phyloP scores from a whole-genome alignment of 2,329 filamentous ascomycete genomes.

The Emergomyces pasteurianus region DNA sequence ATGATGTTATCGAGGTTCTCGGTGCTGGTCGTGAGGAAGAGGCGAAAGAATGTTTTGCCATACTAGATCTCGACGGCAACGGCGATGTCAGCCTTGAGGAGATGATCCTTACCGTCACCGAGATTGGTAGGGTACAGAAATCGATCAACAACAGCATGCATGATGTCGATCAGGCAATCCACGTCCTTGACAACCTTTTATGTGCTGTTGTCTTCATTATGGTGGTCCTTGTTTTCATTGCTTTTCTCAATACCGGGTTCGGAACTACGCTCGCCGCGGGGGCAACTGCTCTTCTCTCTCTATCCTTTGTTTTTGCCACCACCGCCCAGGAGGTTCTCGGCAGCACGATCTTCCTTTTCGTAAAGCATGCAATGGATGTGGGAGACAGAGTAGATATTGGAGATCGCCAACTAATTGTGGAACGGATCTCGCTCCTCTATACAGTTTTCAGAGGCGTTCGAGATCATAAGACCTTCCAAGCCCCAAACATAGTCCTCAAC shows the following conservation, averaged over 20 bases:
- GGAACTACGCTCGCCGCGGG: slow-evolving; percentile 77
- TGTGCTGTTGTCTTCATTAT: slow-evolving; percentile 70
- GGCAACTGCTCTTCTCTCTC: slow-evolving; percentile 78
- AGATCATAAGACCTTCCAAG: slow-evolving; percentile 66
- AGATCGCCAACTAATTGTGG: slow-evolving; percentile 60
- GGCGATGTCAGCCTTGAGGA: slow-evolving; percentile 92
- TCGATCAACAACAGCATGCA: slow-evolving; percentile 88
- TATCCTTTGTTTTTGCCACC: slow-evolving; percentile 93
- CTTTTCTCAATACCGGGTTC: slow-evolving; percentile 79
- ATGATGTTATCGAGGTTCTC: slow-evolving; percentile 81
- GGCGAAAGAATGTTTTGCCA: slow-evolving; percentile 72
- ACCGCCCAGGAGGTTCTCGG: slow-evolving; percentile 93
- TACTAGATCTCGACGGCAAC: slow-evolving; percentile 77
- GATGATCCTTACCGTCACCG: slow-evolving; percentile 78
- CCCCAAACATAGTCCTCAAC: slow-evolving; percentile 88
- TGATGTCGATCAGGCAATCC: slow-evolving; percentile 89
- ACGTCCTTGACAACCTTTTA: slow-evolving; percentile 77
- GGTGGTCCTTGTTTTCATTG: slow-evolving; percentile 74
- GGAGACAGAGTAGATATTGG: slow-evolving; percentile 82
- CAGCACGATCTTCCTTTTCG: slow-evolving; percentile 95
- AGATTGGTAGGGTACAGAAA: slow-evolving; percentile 76
- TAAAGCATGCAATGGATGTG: slow-evolving; percentile 96
- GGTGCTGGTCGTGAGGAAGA: slow-evolving; percentile 61
- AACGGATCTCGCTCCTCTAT: slow-evolving; percentile 88
- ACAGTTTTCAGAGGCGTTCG: slow-evolving; percentile 79